Base-by-base conservation (phyloP, 768 basidiomycete genomes). In the Candolleomyces aberdarensis region DNA sequence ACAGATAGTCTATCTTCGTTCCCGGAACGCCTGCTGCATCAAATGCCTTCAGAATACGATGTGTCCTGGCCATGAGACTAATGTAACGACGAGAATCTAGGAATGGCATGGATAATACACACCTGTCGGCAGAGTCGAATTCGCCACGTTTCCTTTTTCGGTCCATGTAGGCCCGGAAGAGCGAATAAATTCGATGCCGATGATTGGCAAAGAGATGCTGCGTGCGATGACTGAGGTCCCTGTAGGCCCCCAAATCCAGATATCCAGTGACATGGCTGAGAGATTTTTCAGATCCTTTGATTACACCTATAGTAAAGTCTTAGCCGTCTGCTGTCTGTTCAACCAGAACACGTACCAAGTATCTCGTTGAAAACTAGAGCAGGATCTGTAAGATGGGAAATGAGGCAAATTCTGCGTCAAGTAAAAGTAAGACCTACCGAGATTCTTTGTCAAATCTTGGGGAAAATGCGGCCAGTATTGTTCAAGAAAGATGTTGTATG, bases 41-140 rank as follows among this genome's bases (percentile, higher is more conserved):
- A 9, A 86, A 62, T 9, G 65, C 63, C 20, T 70, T 63, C 14
- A 88, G 65, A 31, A 89, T 76, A 0, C 67, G 62, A 57, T 87
- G 86, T 0, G 86, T 83, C 59, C 85, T 86, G 54, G 31, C 2
- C 63, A 19, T 31, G 40, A 36, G 20, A 3, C 39, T 57, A 26
- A 14, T 17, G 29, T 11, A 47, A 39, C 40, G 11, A 26, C 26
- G 26, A 26, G 26, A 26, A 26, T 26, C 26, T 26, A 26, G 2
- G 3, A 26, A 58, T 41, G 60, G 31, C 31, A 31, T 10, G 32
- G 31, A 55, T 31, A n/a, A 36, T 58, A 9, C 44, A 57, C 56
- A 85, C 83, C 87, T 79, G 57, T 90, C 88, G 1, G 89, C 85
- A 5, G 77, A 70, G 68, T 91, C 89, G 13, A 73, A 75, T 56